phyloP scores from a whole-genome alignment of 2,329 filamentous ascomycete genomes.

The Cordyceps fumosorosea region DNA sequence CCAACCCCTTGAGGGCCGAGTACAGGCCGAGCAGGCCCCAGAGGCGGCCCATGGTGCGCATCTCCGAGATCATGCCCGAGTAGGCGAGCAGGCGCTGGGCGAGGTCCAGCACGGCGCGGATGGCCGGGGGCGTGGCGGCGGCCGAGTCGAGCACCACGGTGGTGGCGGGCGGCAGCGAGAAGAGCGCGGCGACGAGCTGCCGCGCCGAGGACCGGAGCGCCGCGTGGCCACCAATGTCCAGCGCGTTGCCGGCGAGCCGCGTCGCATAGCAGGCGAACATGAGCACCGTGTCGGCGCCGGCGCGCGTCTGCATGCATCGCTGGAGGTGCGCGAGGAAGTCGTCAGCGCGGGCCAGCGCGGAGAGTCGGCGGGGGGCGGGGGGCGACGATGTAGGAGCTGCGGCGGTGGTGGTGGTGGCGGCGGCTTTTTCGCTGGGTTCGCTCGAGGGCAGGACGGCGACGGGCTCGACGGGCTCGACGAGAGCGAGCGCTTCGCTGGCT shows the following conservation, averaged over 20 bases:
- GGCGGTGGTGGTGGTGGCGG: not conserved
- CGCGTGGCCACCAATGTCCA: slow-evolving; percentile 48
- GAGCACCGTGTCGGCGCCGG: slow-evolving; percentile 64
- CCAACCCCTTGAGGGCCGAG: slow-evolving; percentile 53
- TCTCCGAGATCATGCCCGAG: slow-evolving; percentile 60
- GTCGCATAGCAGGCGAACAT: slow-evolving; percentile 63
- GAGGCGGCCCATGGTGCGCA: slow-evolving; percentile 65
- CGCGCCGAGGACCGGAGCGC: slow-evolving; percentile 48
- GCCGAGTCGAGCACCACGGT: slow-evolving; percentile 37
- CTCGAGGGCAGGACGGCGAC: slow-evolving; percentile 15
- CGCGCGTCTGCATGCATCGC: slow-evolving; percentile 60
- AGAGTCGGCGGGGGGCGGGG: not conserved
- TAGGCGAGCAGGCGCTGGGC: slow-evolving; percentile 52
- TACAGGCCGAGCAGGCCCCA: slow-evolving; percentile 73
- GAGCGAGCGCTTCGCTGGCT: not conserved
- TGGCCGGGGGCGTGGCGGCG: slow-evolving; percentile 25
- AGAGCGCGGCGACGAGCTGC: slow-evolving; percentile 45
- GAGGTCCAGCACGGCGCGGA: slow-evolving; percentile 41
- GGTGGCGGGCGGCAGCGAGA: slow-evolving; percentile 43
- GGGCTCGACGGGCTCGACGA: slow-evolving; percentile 2
- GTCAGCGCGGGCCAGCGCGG: slow-evolving; percentile 37
- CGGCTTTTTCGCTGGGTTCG: slow-evolving; percentile 10
- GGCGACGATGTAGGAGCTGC: not conserved
- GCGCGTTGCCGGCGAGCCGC: slow-evolving; percentile 45
- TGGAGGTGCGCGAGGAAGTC: slow-evolving; percentile 49